phyloP scores from a whole-genome alignment of 2,329 filamentous ascomycete genomes.

The Pseudogymnoascus sp. region DNA sequence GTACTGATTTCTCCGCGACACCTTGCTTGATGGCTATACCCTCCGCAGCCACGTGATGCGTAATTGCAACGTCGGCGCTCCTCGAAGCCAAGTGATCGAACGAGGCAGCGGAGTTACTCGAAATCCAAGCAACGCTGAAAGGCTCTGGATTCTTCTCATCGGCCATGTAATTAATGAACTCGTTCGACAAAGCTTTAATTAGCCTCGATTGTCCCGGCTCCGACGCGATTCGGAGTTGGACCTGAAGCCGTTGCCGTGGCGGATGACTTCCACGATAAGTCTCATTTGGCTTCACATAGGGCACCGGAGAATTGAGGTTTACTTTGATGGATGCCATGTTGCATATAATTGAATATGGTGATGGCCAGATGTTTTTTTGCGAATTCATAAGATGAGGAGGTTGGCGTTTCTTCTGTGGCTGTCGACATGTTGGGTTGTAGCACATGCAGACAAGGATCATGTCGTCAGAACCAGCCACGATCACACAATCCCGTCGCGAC shows the following conservation, averaged over 20 bases:
- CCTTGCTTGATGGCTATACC: constrained; percentile 35
- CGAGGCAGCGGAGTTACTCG: constrained; percentile 38
- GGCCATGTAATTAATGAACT: constrained; percentile 30
- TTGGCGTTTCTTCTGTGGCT: not conserved
- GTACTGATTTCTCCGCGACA: constrained; percentile 32
- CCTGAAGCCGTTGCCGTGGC: not conserved
- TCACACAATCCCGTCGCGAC: not conserved
- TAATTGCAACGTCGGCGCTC: constrained; percentile 38
- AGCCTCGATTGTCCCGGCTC: constrained; percentile 30
- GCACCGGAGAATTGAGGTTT: constrained; percentile 2
- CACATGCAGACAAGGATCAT: constrained; percentile 2
- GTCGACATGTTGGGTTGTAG: not conserved
- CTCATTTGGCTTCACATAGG: not conserved
- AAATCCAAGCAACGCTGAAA: constrained; percentile 39
- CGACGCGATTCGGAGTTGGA: constrained; percentile 27
- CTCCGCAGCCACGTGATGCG: constrained; percentile 37
- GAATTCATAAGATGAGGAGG: not conserved
- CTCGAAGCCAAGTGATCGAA: constrained; percentile 36
- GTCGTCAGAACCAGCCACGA: constrained; percentile 1
- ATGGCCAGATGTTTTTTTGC: not conserved
- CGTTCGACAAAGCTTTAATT: constrained; percentile 30
- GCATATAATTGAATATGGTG: not conserved
- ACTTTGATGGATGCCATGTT: constrained; percentile 3
- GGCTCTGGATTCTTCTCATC: constrained; percentile 22
- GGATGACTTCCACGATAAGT: not conserved